Evolutionary conservation across 352 stramenopile genomes (phyloP), one percentile per base, ranked within the genome.

Genomic region (Pelagophyceae sp.): DNA sequence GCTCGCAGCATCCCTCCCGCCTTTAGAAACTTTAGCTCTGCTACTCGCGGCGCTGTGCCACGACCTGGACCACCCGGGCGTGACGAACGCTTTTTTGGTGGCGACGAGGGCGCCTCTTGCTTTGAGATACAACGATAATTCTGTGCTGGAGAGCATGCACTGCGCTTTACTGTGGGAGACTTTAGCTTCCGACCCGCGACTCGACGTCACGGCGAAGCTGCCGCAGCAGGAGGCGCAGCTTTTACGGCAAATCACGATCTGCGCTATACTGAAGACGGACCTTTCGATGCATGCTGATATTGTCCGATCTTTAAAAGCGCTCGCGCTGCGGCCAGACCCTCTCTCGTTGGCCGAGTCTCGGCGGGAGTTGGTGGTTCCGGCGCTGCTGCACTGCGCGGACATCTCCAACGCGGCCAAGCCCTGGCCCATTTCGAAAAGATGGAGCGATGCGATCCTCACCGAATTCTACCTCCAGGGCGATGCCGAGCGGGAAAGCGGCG

Each of bases 1-100:
- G 25, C 27, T 74, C 35, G 27, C 58, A 2, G 33, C 67, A 3
- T 60, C 67, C 35, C 33, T 20, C 38, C 2, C 58, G 2, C 35
- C 31, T n/a, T 23, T 15, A 2, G 2, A 19, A 2, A 15, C 58
- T 37, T 2, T 35, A n/a, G 29, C 71, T 17, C 37, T 72, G 3
- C 38, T 29, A 0, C 17, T 74, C 33, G 31, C 33, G 3, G 67
- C 35, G 33, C 84, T 94, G 11, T 94, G 90, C n/a, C 91, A 95
- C 78, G 91, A 96, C 81, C 87, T 96, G 0, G 90, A 95, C 75
- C 91, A 96, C 67, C 91, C 91, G 3, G 91, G 91, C 0, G 87
- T 94, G 76, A 93, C 88, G 31, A 96, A 96, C 77, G 84, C 85
- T 27, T 96, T 90, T 77, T 89, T 95, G 78, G 86, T 95, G 51